phyloP scores from a whole-genome alignment of 371 early-diverging fungal species.

The Rhizomucor miehei region DNA sequence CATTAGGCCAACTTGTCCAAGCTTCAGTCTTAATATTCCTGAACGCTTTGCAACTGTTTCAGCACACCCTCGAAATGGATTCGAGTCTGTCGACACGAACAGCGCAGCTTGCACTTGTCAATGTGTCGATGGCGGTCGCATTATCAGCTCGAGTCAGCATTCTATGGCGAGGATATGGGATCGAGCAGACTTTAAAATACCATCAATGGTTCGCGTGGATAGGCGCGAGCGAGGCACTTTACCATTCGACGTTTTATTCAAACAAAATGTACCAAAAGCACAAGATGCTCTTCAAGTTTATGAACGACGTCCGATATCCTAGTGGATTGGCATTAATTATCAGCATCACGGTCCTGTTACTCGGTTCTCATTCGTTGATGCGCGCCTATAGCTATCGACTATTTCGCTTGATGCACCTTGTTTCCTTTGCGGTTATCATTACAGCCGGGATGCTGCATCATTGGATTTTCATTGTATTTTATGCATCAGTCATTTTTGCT shows the following conservation, averaged over 20 bases:
- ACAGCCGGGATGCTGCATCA: conserved; percentile 28
- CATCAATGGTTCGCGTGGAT: conserved; percentile 35
- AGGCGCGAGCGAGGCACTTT: conserved; percentile 20
- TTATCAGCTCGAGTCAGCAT: conserved; percentile 28
- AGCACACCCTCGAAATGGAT: conserved; percentile 7
- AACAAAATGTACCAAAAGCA: conserved; percentile 21
- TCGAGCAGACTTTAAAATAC: conserved; percentile 20
- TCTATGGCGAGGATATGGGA: not conserved
- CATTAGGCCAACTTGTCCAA: too few species aligned
- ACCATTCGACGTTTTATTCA: conserved; percentile 31
- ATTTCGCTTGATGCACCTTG: conserved; percentile 31
- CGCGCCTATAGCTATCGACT: conserved; percentile 29
- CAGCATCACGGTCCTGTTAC: conserved; percentile 9
- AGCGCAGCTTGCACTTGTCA: conserved; percentile 33
- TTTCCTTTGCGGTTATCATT: conserved; percentile 16
- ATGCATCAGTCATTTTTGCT: conserved; percentile 20
- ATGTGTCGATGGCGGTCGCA: conserved; percentile 24
- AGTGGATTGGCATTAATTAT: conserved; percentile 22
- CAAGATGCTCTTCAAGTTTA: conserved; percentile 3
- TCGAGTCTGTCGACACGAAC: conserved; percentile 24
- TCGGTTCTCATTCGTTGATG: conserved; percentile 35
- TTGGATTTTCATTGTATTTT: conserved; percentile 31
- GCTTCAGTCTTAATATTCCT: too few species aligned
- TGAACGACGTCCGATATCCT: conserved; percentile 19
- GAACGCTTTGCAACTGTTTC: not conserved